phyloP scores from a whole-genome alignment of 192 early-diverging fungal species.

The Rhizophlyctis rosea region DNA sequence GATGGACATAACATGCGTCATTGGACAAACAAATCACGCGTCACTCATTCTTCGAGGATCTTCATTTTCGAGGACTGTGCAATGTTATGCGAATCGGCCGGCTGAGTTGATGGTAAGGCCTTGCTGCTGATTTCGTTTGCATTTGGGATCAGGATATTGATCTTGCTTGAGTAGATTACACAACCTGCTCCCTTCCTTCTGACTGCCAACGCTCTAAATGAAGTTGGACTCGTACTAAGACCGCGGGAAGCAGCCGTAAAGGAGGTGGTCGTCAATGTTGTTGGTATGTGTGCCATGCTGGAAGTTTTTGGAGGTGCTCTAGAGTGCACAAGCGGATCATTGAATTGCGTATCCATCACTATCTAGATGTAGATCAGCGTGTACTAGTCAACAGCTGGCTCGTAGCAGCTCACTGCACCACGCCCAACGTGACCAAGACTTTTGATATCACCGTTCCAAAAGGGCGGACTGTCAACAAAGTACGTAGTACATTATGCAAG shows the following conservation, averaged over 20 bases:
- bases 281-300: conserved; percentile 32
- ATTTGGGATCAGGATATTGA: background rate
- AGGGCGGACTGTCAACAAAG: conserved; percentile 41
- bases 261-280: conserved; percentile 37
- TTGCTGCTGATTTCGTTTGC: background rate
- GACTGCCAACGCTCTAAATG: conserved; percentile 41
- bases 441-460: conserved; percentile 45
- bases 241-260: conserved; percentile 13
- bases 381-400: conserved; percentile 40
- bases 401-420: conserved; percentile 34
- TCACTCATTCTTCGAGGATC: conserved; percentile 41
- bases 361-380: conserved; percentile 35
- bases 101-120: conserved; percentile 21
- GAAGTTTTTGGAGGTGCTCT: too few species aligned
- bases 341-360: too few species aligned
- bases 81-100: conserved; percentile 32
- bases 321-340: too few species aligned
- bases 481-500: conserved; percentile 16
- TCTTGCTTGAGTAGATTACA: conserved; percentile 17
- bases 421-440: conserved; percentile 44
- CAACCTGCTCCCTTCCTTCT: conserved; percentile 33
- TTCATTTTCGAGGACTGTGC: conserved; percentile 30
- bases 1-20: conserved; percentile 42
- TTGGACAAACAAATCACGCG: conserved; percentile 44
- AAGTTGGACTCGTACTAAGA: conserved; percentile 38